Evolutionary conservation across 225 moss, liverwort and hornwort genomes (phyloP), one percentile per base, ranked within the genome.

Genomic region (Thuidium tamariscinum): DNA sequence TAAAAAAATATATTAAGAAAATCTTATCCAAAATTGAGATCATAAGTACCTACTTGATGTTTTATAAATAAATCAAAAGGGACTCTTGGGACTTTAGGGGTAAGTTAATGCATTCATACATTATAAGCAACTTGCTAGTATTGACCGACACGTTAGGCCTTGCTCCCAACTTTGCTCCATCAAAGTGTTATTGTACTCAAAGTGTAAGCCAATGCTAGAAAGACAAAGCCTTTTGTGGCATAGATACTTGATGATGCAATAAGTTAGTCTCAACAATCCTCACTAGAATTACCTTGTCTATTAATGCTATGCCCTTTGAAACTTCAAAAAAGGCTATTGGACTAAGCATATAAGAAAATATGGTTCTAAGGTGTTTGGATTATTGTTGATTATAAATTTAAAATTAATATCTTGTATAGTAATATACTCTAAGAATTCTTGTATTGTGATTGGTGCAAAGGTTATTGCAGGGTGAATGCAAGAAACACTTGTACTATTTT

Each of bases 251-350:
- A 0, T 27, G 2, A 71, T 71, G 29, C 44, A 16, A 26, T 27
- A 27, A 5, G 5, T 9, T 27, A 10, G 1, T 10, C 27, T 46
- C 2, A 2, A 71, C 1, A 0, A 1, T 29, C 26, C 1, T 70
- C 5, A 69, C 14, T 41, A 8, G 13, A 25, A 14, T 14, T 36
- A 39, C 14, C 10, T 42, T 70, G 16, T 9, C 27, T 42, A 42
- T 9, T 16, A 27, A 16, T 42, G 26, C 0, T 70, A 27, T 9
- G 0, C 14, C 5, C 10, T 16, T 42, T 16, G 5, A 42, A 42
- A 26, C 2, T 42, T 0, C 16, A 0, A 25, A 69, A 41, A 41
- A 0, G 0, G 1, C 16, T 27, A 9, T 70, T 70, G 2, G 9
- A 42, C 0, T 69, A 2, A 26, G 9, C 2, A 70, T 26, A 70